Evolutionary conservation across 2,329 filamentous ascomycete genomes (phyloP).

Genomic region (Aspergillus sclerotialis): DNA sequence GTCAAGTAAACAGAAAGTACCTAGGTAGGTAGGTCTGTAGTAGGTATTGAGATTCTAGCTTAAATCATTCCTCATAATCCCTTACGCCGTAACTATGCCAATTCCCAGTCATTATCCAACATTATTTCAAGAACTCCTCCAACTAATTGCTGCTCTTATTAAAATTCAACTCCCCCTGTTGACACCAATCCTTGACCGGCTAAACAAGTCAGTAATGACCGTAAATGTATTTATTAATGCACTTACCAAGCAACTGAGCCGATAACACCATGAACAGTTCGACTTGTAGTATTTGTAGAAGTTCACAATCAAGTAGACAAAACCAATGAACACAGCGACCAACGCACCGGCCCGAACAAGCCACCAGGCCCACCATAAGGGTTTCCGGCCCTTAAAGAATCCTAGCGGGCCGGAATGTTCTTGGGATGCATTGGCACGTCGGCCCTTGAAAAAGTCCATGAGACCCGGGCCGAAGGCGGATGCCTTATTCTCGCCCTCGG

Average conservation of each 20-base stretch:
- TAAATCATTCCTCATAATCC: too few relatives aligned
- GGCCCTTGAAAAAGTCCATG: slow-evolving; percentile 32
- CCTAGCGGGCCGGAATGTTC: slow-evolving; percentile 34
- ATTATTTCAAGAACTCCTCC: too few relatives aligned
- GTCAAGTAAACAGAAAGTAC: neutral
- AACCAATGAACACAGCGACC: slow-evolving; percentile 72
- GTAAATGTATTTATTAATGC: neutral
- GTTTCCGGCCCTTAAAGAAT: slow-evolving; percentile 89
- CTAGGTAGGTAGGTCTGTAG: too few relatives aligned
- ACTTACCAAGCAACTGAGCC: slow-evolving; percentile 85
- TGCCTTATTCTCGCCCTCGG: slow-evolving; percentile 35
- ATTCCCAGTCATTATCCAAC: too few relatives aligned
- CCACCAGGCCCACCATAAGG: slow-evolving; percentile 98
- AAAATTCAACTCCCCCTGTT: slow-evolving; percentile 25
- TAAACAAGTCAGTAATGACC: slow-evolving; percentile 13
- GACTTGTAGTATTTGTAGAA: slow-evolving; percentile 71
- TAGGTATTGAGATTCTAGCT: too few relatives aligned
- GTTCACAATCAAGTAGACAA: slow-evolving; percentile 80
- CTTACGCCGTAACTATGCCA: too few relatives aligned
- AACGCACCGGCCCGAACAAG: slow-evolving; percentile 71
- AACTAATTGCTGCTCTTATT: too few relatives aligned
- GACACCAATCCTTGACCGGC: slow-evolving; percentile 41
- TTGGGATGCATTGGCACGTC: slow-evolving; percentile 44
- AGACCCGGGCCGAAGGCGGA: slow-evolving; percentile 56
- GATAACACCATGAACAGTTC: slow-evolving; percentile 88